Conservation (phyloP, 1,139 yeast genomes). For the Blastobotrys raffinosifermentans region DNA sequence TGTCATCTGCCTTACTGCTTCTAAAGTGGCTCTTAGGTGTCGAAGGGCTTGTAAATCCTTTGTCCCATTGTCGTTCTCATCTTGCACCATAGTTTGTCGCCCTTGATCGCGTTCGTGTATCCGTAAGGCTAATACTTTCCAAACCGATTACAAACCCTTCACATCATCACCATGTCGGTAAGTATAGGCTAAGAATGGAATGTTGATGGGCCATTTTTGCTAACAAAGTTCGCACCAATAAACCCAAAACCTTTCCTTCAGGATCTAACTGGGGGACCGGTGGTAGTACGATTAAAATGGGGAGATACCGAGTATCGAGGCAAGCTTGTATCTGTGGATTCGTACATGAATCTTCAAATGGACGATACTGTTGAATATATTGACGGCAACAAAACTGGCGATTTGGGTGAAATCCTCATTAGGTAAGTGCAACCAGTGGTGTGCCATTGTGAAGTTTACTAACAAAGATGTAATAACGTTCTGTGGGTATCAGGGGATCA, state of each 20-base stretch:
- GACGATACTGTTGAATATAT: slow-evolving; percentile 62
- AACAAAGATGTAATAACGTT: slow-evolving; percentile 38
- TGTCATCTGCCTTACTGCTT: slow-evolving; percentile 20
- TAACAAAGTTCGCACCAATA: slow-evolving; percentile 55
- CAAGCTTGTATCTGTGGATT: slow-evolving; percentile 72
- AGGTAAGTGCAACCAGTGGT: slow-evolving; percentile 38
- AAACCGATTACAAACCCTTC: too few relatives aligned
- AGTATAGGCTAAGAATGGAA: too few relatives aligned
- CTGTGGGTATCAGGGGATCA: slow-evolving; percentile 35
- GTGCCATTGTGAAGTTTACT: slow-evolving; percentile 3
- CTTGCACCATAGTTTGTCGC: too few relatives aligned
- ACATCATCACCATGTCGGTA: too few relatives aligned
- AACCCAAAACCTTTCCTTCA: slow-evolving; percentile 91
- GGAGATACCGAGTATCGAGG: slow-evolving; percentile 90
- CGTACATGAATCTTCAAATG: slow-evolving; percentile 85
- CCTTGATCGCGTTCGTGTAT: too few relatives aligned
- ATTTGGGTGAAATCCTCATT: slow-evolving; percentile 76
- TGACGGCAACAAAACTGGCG: slow-evolving; percentile 48
- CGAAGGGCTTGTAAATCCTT: slow-evolving; percentile 14
- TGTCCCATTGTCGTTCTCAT: too few relatives aligned
- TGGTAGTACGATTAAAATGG: slow-evolving; percentile 89
- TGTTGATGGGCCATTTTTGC: not conserved
- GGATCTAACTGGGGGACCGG: slow-evolving; percentile 60
- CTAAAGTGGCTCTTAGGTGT: slow-evolving; percentile 21
- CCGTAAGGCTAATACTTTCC: too few relatives aligned